These are phyloP conservation scores for Raphanus hybrid DNA, from an alignment of 441 rosid species.

Conservation along the genomic window DNA sequence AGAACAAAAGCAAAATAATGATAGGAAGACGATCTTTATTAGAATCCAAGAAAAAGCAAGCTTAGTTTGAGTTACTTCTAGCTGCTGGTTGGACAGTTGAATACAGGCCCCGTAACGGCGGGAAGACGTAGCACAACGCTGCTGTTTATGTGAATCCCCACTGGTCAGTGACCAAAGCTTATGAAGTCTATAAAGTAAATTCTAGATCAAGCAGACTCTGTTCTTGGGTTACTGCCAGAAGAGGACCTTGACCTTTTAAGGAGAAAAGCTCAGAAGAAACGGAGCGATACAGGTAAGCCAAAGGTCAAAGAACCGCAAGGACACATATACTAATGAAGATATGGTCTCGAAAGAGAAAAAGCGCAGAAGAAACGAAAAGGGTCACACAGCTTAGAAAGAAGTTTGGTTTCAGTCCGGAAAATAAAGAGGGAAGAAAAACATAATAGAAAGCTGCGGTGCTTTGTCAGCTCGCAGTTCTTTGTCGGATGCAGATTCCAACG, in stretches of 20 bases:
- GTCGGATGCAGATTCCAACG: constrained; percentile 51
- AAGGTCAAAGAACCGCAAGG: constrained; percentile 36
- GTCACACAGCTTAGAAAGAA: constrained; percentile 26
- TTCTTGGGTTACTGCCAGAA: constrained; percentile 71
- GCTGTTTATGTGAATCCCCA: constrained; percentile 97
- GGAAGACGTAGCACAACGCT: constrained; percentile 39
- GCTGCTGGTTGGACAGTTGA: constrained; percentile 92
- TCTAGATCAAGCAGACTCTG: constrained; percentile 43
- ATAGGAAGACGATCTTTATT: constrained; percentile 41
- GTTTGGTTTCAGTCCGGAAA: constrained; percentile 48
- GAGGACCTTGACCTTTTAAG: constrained; percentile 69
- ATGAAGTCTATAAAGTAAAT: constrained; percentile 61
- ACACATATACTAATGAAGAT: constrained; percentile 42
- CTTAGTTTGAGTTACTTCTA: constrained; percentile 60
- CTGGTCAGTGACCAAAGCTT: constrained; percentile 96
- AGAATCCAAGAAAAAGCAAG: constrained; percentile 50
- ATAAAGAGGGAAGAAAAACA: constrained; percentile 56
- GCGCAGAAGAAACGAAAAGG: constrained; percentile 44
- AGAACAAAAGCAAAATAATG: constrained; percentile 33
- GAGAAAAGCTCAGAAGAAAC: constrained; percentile 37
- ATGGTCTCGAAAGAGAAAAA: constrained; percentile 33
- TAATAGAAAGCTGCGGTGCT: constrained; percentile 60
- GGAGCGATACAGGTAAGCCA: constrained; percentile 45
- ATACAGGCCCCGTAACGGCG: constrained; percentile 44
- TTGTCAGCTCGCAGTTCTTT: constrained; percentile 71